phyloP scores from a whole-genome alignment of 768 basidiomycete genomes.

The Russula foetens region DNA sequence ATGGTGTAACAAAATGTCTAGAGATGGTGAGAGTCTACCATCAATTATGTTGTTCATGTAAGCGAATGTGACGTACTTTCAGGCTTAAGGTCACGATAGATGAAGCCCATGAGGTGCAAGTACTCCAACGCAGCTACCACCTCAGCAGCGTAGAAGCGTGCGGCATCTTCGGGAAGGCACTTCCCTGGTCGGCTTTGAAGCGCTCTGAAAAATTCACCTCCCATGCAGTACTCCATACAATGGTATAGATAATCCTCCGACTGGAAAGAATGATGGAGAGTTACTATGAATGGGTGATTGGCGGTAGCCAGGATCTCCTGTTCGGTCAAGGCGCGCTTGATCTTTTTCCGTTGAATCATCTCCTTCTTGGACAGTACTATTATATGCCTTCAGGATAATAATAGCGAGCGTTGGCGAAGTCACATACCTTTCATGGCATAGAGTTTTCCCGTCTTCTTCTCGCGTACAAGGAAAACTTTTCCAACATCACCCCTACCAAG shows the following conservation, averaged over 20 bases:
- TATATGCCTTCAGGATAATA: constrained; percentile 16
- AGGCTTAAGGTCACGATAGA: constrained; percentile 98
- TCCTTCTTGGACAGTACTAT: constrained; percentile 96
- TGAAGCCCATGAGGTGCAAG: constrained; percentile 97
- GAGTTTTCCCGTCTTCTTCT: constrained; percentile 94
- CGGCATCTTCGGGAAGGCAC: constrained; percentile 90
- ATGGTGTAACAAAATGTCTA: constrained; percentile 95
- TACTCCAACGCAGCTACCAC: constrained; percentile 97
- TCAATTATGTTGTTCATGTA: constrained; percentile 11
- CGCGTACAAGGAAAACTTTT: constrained; percentile 94
- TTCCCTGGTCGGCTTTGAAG: constrained; percentile 95
- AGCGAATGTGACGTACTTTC: constrained; percentile 66
- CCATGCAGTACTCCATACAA: constrained; percentile 99
- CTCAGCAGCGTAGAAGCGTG: constrained; percentile 97
- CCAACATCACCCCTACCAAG: constrained; percentile 99
- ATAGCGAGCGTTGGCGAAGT: constrained; percentile 15
- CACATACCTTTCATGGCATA: constrained; percentile 97
- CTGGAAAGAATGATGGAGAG: constrained; percentile 98
- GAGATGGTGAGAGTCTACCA: constrained; percentile 14
- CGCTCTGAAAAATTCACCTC: constrained; percentile 98
- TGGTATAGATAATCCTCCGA: constrained; percentile 97
- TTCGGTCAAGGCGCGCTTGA: constrained; percentile 96
- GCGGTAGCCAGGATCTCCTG: constrained; percentile 98
- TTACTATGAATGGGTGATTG: constrained; percentile 99
- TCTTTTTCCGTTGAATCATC: constrained; percentile 99